These are phyloP conservation scores for Raphanus sativus DNA, from an alignment of 345 rosid genomes.

Conservation along the genomic window DNA sequence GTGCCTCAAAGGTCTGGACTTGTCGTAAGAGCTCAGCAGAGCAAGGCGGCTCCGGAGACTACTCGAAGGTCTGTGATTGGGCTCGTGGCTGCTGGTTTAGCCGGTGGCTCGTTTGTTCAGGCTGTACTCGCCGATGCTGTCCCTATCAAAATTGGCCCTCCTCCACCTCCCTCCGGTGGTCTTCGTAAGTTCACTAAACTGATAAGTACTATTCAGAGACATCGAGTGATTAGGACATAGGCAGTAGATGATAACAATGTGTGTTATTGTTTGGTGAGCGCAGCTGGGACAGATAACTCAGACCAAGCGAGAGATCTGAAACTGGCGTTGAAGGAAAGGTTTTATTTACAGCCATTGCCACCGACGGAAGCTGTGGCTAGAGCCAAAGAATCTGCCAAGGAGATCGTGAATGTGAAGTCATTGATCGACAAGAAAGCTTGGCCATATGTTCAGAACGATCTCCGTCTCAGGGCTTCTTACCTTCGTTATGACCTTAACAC, in stretches of 20 bases:
- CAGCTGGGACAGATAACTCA: constrained; percentile 92
- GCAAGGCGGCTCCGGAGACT: constrained; percentile 53
- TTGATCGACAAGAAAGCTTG: constrained; percentile 90
- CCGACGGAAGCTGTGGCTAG: constrained; percentile 73
- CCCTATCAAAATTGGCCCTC: constrained; percentile 82
- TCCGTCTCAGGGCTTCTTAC: constrained; percentile 66
- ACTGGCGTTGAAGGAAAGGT: constrained; percentile 60
- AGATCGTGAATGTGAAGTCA: constrained; percentile 68
- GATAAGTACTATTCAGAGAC: neutral
- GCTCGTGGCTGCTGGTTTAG: constrained; percentile 68
- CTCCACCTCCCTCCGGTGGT: constrained; percentile 93
- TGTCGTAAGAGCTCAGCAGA: constrained; percentile 62
- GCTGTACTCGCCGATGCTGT: constrained; percentile 69
- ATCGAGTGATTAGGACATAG: neutral
- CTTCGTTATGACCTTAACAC: constrained; percentile 95
- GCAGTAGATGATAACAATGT: neutral
- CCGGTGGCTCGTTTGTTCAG: constrained; percentile 67
- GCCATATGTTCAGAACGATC: constrained; percentile 90
- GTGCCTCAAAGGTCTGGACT: constrained; percentile 42
- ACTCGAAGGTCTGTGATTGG: constrained; percentile 74
- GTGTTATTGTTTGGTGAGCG: constrained; percentile 24
- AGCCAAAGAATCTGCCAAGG: constrained; percentile 88
- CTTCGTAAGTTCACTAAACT: constrained; percentile 59
- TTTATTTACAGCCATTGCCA: constrained; percentile 67
- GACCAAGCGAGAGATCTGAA: constrained; percentile 80